Percentiles rank a stretch among this genome's conserved stretches.
These are phyloP conservation scores for Hysterangium stoloniferum DNA, from an alignment of 768 basidiomycete genomes.

Conservation along the genomic window DNA sequence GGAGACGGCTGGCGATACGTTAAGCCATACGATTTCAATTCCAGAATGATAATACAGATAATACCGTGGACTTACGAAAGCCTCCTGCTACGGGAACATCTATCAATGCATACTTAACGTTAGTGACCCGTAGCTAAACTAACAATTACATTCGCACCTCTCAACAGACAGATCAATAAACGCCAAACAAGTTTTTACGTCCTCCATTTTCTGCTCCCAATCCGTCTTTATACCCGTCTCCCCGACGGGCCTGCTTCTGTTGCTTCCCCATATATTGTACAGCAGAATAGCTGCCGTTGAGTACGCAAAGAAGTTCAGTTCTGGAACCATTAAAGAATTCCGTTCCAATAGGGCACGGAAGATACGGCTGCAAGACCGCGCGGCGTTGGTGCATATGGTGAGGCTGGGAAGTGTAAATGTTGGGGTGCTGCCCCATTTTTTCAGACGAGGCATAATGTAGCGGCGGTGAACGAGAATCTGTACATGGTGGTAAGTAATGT, in stretches of 20 bases:
- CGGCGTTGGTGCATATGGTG: slow-evolving; percentile 52
- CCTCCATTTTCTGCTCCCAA: slow-evolving; percentile 43
- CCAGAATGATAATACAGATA: too few relatives aligned
- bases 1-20: too few relatives aligned
- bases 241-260: too few relatives aligned
- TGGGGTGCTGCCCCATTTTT: slow-evolving; percentile 16
- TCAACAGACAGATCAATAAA: not conserved
- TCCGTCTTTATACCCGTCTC: slow-evolving; percentile 33
- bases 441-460: slow-evolving; percentile 40
- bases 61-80: too few relatives aligned
- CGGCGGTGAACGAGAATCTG: slow-evolving; percentile 66
- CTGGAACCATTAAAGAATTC: slow-evolving; percentile 37
- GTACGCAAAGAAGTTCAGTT: slow-evolving; percentile 40
- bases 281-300: slow-evolving; percentile 49
- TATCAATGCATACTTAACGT: too few relatives aligned
- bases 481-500: slow-evolving; percentile 50
- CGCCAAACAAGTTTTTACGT: slow-evolving; percentile 49
- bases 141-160: not conserved
- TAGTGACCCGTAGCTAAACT: too few relatives aligned
- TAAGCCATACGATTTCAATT: too few relatives aligned
- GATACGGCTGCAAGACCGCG: slow-evolving; percentile 52
- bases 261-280: slow-evolving; percentile 59
- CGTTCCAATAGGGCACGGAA: slow-evolving; percentile 42
- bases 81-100: too few relatives aligned
- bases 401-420: slow-evolving; percentile 42